phyloP scores from a whole-genome alignment of 2,329 filamentous ascomycete genomes.

The Pseudogymnoascus sp. region DNA sequence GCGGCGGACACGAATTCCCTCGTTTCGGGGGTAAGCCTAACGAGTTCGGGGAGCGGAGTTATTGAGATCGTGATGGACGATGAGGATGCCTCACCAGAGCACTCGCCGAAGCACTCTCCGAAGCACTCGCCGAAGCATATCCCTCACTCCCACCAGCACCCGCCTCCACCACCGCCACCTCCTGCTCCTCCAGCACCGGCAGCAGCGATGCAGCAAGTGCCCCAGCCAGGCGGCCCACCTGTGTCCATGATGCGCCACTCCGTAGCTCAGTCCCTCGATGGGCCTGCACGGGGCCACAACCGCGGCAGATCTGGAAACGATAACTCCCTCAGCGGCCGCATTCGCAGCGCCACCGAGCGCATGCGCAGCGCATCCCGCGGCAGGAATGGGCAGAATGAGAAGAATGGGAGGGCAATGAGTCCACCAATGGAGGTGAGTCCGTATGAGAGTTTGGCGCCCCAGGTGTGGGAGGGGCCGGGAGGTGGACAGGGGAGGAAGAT shows the following conservation, averaged over 20 bases:
- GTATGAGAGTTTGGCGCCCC: slow-evolving; percentile 28
- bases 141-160: slow-evolving; percentile 33
- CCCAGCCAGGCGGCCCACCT: background rate
- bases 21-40: slow-evolving; percentile 30
- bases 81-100: slow-evolving; percentile 34
- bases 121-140: slow-evolving; percentile 16
- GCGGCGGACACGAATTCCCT: slow-evolving; percentile 27
- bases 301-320: slow-evolving; percentile 53
- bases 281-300: slow-evolving; percentile 37
- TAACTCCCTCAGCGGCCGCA: slow-evolving; percentile 46
- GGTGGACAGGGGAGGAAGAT: slow-evolving; percentile 14
- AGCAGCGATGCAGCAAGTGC: background rate
- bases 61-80: slow-evolving; percentile 65
- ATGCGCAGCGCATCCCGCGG: slow-evolving; percentile 55
- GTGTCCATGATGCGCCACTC: slow-evolving; percentile 10
- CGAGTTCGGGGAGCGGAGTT: slow-evolving; percentile 46
- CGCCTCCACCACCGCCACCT: slow-evolving; percentile 41
- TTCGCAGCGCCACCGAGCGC: slow-evolving; percentile 53
- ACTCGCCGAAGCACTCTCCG: background rate
- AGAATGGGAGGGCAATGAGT: slow-evolving; percentile 24
- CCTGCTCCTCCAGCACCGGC: slow-evolving; percentile 23
- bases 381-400: slow-evolving; percentile 35
- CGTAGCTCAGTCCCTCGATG: slow-evolving; percentile 1
- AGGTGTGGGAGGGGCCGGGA: slow-evolving; percentile 19
- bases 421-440: slow-evolving; percentile 22